phyloP scores from a whole-genome alignment of 2,329 filamentous ascomycete genomes.

The Claviceps paspali region DNA sequence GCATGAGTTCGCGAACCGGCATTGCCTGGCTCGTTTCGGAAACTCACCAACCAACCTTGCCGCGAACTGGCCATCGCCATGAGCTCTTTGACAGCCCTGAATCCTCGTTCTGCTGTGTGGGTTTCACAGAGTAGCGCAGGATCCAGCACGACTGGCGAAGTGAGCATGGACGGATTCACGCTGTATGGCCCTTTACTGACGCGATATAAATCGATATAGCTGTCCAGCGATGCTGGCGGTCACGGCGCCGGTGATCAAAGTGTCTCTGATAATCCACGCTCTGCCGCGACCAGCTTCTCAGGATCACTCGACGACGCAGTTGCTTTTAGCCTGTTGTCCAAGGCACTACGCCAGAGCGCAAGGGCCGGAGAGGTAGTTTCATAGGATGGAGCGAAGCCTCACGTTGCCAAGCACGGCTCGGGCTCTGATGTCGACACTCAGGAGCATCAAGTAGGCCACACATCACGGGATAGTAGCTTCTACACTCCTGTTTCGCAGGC shows the following conservation, averaged over 20 bases:
- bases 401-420: background rate
- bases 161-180: background rate
- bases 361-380: constrained; percentile 2
- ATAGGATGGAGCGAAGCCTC: constrained; percentile 5
- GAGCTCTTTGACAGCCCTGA: background rate
- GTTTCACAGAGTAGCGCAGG: background rate
- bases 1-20: background rate
- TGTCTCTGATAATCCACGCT: constrained; percentile 2
- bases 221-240: constrained; percentile 1
- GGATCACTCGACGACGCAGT: constrained; percentile 1
- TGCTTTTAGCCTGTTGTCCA: constrained; percentile 2
- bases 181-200: background rate
- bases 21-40: background rate
- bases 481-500: background rate
- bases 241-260: background rate
- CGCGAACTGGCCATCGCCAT: background rate
- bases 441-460: background rate
- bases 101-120: constrained; percentile 5
- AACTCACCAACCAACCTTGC: background rate
- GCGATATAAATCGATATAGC: background rate
- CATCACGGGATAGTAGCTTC: background rate
- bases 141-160: constrained; percentile 4
- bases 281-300: constrained; percentile 2
- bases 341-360: constrained; percentile 3
- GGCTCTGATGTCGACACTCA: background rate